Evolutionary conservation across 768 basidiomycete genomes (phyloP).

Genomic region (Pisolithus albus): DNA sequence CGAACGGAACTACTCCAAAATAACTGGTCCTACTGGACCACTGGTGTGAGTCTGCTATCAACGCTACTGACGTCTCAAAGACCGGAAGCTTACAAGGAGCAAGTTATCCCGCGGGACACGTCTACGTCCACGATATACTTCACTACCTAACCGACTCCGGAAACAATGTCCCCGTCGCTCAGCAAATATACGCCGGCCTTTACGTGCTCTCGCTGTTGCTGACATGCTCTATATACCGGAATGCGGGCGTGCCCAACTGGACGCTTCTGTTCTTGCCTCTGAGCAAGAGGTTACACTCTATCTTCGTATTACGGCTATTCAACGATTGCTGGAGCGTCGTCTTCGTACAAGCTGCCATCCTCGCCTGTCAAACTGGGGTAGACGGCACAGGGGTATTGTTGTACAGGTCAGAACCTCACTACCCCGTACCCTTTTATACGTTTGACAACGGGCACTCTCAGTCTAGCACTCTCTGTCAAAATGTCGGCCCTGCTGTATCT

Average conservation of each 20-base stretch:
- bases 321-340: slow-evolving; percentile 89
- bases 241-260: slow-evolving; percentile 65
- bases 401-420: slow-evolving; percentile 52
- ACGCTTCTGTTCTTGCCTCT: slow-evolving; percentile 63
- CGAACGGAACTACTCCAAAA: slow-evolving; percentile 72
- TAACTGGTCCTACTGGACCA: slow-evolving; percentile 88
- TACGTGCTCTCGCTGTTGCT: slow-evolving; percentile 64
- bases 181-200: slow-evolving; percentile 70
- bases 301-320: slow-evolving; percentile 86
- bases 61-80: not conserved
- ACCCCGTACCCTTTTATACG: not conserved
- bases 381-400: slow-evolving; percentile 61
- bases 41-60: slow-evolving; percentile 58
- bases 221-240: slow-evolving; percentile 61
- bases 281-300: slow-evolving; percentile 92
- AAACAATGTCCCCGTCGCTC: slow-evolving; percentile 52
- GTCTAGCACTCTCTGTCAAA: slow-evolving; percentile 76
- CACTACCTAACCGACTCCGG: slow-evolving; percentile 59
- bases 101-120: slow-evolving; percentile 94
- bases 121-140: slow-evolving; percentile 73
- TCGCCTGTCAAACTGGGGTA: slow-evolving; percentile 53
- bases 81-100: not conserved
- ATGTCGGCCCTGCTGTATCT: slow-evolving; percentile 91
- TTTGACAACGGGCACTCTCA: slow-evolving; percentile 7
- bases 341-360: slow-evolving; percentile 56